A percentile compares a stretch with the other conserved stretches of the same genome.
phyloP scores from a whole-genome alignment of 352 stramenopile species.

The Globisporangium lucens region DNA sequence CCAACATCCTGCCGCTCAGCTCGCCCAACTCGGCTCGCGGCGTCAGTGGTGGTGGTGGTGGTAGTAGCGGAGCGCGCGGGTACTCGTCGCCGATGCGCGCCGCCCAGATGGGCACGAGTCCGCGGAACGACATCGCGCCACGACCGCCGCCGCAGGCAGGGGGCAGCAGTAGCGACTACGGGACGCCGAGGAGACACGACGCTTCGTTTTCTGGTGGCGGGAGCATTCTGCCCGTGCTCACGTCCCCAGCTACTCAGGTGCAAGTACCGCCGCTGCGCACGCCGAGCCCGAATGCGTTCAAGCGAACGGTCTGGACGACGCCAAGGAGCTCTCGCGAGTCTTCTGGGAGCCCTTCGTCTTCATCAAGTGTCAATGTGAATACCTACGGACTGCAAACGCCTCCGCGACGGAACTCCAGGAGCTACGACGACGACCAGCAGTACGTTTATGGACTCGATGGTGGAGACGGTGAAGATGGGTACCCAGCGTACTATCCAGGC shows the following conservation, averaged over 20 bases:
- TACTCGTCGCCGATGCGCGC: slow-evolving; percentile 14
- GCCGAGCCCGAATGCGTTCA: slow-evolving; percentile 30
- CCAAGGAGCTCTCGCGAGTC: slow-evolving; percentile 21
- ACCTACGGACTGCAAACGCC: background rate
- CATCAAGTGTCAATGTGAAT: background rate
- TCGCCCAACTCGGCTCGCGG: slow-evolving; percentile 7
- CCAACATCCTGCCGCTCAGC: slow-evolving; percentile 7
- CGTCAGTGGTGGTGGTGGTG: background rate
- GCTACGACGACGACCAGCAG: background rate
- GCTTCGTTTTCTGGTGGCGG: slow-evolving; percentile 15
- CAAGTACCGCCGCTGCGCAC: slow-evolving; percentile 7
- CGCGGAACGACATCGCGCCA: slow-evolving; percentile 25
- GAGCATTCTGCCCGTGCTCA: slow-evolving; percentile 36
- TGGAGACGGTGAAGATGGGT: background rate
- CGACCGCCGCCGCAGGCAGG: slow-evolving; percentile 5
- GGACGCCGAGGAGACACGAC: slow-evolving; percentile 16
- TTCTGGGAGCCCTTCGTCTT: background rate
- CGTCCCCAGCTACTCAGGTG: slow-evolving; percentile 13
- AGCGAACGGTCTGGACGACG: slow-evolving; percentile 46
- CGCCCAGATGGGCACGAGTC: slow-evolving; percentile 19
- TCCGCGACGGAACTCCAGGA: background rate
- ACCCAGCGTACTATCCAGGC: background rate
- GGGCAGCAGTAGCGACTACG: slow-evolving; percentile 4
- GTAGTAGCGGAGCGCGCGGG: background rate
- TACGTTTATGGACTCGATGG: background rate